These are phyloP conservation scores for Amesomyces nigricolor DNA, from an alignment of 2,329 filamentous ascomycete species.

Conservation along the genomic window DNA sequence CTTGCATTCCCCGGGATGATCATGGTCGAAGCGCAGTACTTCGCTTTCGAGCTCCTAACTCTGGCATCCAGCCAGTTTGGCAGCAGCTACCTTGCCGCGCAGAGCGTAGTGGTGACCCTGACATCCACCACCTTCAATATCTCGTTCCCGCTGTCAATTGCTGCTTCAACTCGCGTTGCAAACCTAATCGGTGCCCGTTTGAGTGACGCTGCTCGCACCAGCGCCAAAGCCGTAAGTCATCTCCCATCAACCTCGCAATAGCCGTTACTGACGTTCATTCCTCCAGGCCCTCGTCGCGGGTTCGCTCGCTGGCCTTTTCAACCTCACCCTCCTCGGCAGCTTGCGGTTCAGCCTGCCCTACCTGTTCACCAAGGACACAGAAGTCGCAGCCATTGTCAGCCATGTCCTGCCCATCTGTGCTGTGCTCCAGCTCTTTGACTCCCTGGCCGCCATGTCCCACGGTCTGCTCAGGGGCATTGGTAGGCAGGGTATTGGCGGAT, in stretches of 20 bases:
- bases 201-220: constrained; percentile 71
- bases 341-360: constrained; percentile 69
- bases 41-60: constrained; percentile 88
- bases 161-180: constrained; percentile 82
- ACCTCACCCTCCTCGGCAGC: constrained; percentile 62
- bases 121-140: constrained; percentile 81
- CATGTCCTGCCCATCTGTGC: constrained; percentile 73
- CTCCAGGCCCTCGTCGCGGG: constrained; percentile 55
- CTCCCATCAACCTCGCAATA: background rate
- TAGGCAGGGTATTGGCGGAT: constrained; percentile 82
- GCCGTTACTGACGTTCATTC: constrained; percentile 1
- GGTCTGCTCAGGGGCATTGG: constrained; percentile 83
- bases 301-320: constrained; percentile 71
- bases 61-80: constrained; percentile 76
- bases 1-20: constrained; percentile 83
- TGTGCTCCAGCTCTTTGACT: constrained; percentile 85
- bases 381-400: constrained; percentile 64
- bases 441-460: constrained; percentile 73
- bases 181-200: constrained; percentile 88
- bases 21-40: constrained; percentile 91
- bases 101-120: constrained; percentile 76
- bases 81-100: constrained; percentile 74
- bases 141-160: constrained; percentile 86
- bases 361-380: constrained; percentile 67
- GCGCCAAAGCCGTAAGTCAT: constrained; percentile 63